Evolutionary conservation across 495 filamentous ascomycete species (phyloP).

Genomic region (Hypoxylon rickii): DNA sequence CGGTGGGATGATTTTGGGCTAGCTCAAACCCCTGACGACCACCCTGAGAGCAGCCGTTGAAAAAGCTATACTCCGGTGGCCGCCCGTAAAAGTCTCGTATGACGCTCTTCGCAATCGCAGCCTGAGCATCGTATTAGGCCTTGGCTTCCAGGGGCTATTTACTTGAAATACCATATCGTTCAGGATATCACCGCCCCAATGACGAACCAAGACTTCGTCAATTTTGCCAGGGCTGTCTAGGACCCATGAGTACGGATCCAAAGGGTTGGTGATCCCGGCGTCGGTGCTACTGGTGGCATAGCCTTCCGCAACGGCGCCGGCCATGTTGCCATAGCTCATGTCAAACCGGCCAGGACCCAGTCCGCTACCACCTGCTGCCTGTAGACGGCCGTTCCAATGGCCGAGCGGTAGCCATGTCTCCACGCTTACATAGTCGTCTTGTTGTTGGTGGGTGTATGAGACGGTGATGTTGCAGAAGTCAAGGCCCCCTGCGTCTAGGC

Average conservation of each 20-base stretch:
- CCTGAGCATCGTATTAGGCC: conserved; percentile 14
- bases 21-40: conserved; percentile 50
- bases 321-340: conserved; percentile 29
- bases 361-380: conserved; percentile 48
- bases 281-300: conserved; percentile 42
- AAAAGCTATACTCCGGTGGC: conserved; percentile 46
- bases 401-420: conserved; percentile 45
- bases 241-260: conserved; percentile 19
- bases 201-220: conserved; percentile 9
- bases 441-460: conserved; percentile 48
- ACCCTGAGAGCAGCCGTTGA: conserved; percentile 51
- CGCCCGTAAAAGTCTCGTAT: conserved; percentile 42
- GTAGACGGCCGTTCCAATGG: conserved; percentile 48
- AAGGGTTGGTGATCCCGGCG: conserved; percentile 22
- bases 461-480: conserved; percentile 55
- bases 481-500: conserved; percentile 8
- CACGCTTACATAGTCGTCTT: conserved; percentile 43
- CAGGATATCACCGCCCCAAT: conserved; percentile 17
- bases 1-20: conserved; percentile 49
- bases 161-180: conserved; percentile 15
- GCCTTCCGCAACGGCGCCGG: conserved; percentile 34
- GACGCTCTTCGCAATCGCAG: conserved; percentile 42
- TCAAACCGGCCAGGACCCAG: conserved; percentile 35
- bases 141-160: neutral
- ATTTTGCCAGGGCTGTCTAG: conserved; percentile 10